A percentile compares a stretch with the other conserved stretches of the same genome.
phyloP scores from a whole-genome alignment of 2,329 filamentous ascomycete species.

The Fusarium coffeatum region DNA sequence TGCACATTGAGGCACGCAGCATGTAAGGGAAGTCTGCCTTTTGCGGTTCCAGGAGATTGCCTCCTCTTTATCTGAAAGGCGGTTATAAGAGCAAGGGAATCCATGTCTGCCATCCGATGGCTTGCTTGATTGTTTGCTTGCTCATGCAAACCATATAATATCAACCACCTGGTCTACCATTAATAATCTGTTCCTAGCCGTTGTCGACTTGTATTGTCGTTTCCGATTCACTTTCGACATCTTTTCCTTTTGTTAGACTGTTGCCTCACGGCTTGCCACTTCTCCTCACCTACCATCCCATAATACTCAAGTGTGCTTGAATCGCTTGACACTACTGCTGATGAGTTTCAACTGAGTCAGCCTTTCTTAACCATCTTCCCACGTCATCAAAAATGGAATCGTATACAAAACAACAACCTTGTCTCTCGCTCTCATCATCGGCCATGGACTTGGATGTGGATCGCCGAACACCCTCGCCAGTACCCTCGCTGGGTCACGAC shows the following conservation, averaged over 20 bases:
- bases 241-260: conserved; percentile 31
- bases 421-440: conserved; percentile 34
- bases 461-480: conserved; percentile 36
- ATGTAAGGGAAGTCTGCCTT: conserved; percentile 33
- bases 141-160: conserved; percentile 18
- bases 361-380: not conserved
- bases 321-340: conserved; percentile 5
- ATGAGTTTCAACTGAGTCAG: conserved; percentile 1
- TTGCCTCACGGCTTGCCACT: conserved; percentile 31
- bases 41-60: conserved; percentile 23
- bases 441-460: conserved; percentile 32
- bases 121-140: conserved; percentile 20
- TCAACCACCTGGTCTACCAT: conserved; percentile 1
- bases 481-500: conserved; percentile 36
- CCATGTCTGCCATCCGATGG: conserved; percentile 23
- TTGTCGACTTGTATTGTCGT: conserved; percentile 17
- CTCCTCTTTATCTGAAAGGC: not conserved
- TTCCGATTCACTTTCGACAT: not conserved
- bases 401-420: conserved; percentile 20
- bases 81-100: conserved; percentile 36
- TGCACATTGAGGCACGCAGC: conserved; percentile 26
- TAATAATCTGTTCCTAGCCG: conserved; percentile 5
- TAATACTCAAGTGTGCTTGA: conserved; percentile 10
- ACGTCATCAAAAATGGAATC: conserved; percentile 23
- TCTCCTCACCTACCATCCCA: not conserved